A percentile compares a stretch with the other conserved stretches of the same genome.
phyloP scores from a whole-genome alignment of 805 yeast genomes.

The Diddensiella caesifluorescens region DNA sequence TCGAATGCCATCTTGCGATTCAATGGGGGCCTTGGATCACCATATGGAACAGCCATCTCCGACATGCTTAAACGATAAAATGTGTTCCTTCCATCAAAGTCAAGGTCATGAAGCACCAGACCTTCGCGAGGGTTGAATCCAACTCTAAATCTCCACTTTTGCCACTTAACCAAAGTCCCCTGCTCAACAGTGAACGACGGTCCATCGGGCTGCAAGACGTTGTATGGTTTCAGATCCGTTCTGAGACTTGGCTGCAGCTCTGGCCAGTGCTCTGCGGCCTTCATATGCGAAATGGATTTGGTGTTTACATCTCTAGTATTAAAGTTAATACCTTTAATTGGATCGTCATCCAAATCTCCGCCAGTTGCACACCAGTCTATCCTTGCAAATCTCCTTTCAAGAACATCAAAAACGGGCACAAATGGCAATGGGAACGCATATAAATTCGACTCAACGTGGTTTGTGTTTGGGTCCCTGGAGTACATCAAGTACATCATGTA shows the following conservation, averaged over 20 bases:
- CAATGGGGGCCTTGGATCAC: conserved; percentile 77
- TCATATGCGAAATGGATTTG: conserved; percentile 56
- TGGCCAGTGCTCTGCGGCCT: conserved; percentile 41
- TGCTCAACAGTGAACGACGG: conserved; percentile 51
- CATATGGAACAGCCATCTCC: conserved; percentile 87
- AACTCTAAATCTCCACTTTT: conserved; percentile 76
- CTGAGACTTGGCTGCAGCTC: conserved; percentile 27
- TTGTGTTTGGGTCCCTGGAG: conserved; percentile 56
- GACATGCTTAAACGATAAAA: conserved; percentile 68
- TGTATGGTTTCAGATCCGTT: conserved; percentile 64
- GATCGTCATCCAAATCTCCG: conserved; percentile 49
- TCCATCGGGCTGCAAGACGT: conserved; percentile 84
- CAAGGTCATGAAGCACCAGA: conserved; percentile 63
- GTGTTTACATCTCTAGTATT: conserved; percentile 49
- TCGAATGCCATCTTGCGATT: conserved; percentile 86
- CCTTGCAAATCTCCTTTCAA: conserved; percentile 56
- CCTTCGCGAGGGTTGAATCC: conserved; percentile 74
- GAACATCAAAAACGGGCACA: conserved; percentile 68
- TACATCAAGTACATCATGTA: conserved; percentile 69
- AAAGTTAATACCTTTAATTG: conserved; percentile 39
- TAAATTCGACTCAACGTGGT: conserved; percentile 32
- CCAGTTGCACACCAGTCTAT: conserved; percentile 75
- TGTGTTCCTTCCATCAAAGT: conserved; percentile 69
- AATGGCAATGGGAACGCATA: conserved; percentile 67
- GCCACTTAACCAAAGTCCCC: conserved; percentile 66